Conservation (phyloP, 495 filamentous ascomycete species). For the Massariosphaeria phaeospora region DNA sequence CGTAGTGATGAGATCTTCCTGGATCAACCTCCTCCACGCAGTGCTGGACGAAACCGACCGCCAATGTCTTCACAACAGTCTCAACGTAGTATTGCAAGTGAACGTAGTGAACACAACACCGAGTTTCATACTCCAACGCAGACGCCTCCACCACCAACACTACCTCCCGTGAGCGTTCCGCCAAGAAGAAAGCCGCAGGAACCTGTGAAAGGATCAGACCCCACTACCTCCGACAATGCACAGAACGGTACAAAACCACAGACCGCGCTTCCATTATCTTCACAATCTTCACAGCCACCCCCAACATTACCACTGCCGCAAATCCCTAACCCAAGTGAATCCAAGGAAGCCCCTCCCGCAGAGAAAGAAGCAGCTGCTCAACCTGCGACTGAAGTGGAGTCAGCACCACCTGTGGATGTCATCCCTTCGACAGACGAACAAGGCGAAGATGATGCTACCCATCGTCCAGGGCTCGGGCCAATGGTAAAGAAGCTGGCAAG, state of each 20-base stretch:
- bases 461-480: slow-evolving; percentile 76
- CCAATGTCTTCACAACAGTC: slow-evolving; percentile 26
- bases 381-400: not conserved
- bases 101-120: slow-evolving; percentile 10
- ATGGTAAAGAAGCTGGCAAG: slow-evolving; percentile 80
- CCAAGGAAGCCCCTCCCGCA: not conserved
- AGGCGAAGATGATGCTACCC: slow-evolving; percentile 47
- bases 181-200: slow-evolving; percentile 19
- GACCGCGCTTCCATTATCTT: not conserved
- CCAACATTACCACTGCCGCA: slow-evolving; percentile 20
- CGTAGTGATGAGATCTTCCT: slow-evolving; percentile 20
- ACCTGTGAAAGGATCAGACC: too few species aligned
- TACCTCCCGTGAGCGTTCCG: not conserved
- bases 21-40: slow-evolving; percentile 15
- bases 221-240: too few species aligned
- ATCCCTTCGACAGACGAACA: slow-evolving; percentile 3
- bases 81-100: slow-evolving; percentile 3
- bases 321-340: slow-evolving; percentile 7
- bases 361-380: too few species aligned
- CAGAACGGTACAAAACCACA: too few species aligned
- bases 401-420: not conserved
- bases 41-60: slow-evolving; percentile 30
- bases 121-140: slow-evolving; percentile 14
- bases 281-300: slow-evolving; percentile 7
- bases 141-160: slow-evolving; percentile 10